Conservation (phyloP, 495 filamentous ascomycete species). For the Opeltia flavorubescens region DNA sequence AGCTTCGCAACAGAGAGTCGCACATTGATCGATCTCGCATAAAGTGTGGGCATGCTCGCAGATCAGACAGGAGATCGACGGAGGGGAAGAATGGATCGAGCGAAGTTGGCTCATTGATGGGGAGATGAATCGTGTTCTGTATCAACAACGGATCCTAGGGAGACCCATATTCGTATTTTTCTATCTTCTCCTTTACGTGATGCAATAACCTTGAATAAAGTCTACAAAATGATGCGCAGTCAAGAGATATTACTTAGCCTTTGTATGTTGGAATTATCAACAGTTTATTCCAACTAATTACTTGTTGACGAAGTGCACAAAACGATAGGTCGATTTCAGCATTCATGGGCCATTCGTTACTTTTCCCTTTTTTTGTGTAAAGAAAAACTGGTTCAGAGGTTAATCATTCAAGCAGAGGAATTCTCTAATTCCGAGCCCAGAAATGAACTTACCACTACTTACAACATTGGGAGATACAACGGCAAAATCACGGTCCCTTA, state of each 20-base stretch:
- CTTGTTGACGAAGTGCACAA: no score
- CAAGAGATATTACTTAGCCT: background rate
- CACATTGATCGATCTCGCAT: constrained; percentile 7
- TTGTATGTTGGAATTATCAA: background rate
- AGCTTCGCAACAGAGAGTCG: constrained; percentile 16
- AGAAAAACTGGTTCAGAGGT: no score
- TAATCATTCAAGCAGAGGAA: no score
- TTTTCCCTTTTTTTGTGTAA: no score
- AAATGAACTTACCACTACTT: no score
- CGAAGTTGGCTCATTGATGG: background rate
- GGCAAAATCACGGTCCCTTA: no score
- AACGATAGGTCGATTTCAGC: background rate
- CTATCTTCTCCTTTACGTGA: no score
- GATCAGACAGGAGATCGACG: background rate
- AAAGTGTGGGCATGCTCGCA: constrained; percentile 18
- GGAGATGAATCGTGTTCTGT: background rate
- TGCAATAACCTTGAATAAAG: no score
- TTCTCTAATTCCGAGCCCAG: no score
- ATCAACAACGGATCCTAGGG: background rate
- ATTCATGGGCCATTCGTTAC: no score
- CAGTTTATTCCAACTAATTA: no score
- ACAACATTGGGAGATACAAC: no score
- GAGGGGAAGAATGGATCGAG: background rate
- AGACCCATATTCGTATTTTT: background rate
- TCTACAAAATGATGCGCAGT: background rate